These are phyloP conservation scores for Saccharum hybrid DNA, from an alignment of 202 grass and related monocot genomes.

Conservation along the genomic window DNA sequence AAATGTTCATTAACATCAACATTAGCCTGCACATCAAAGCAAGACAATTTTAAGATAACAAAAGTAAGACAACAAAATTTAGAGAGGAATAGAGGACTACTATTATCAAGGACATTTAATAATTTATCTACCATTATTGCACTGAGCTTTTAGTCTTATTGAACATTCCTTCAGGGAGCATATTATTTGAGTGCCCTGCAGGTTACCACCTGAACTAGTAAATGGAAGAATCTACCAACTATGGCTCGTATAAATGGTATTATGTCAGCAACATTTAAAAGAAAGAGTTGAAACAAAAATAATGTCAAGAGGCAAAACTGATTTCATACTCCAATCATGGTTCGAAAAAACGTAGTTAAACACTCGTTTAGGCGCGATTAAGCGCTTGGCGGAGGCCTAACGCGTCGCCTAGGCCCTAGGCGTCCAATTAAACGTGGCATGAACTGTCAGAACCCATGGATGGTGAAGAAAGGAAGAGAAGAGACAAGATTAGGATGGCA, in stretches of 20 bases:
- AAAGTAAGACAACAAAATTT: neutral
- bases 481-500: too few species aligned
- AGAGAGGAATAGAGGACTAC: neutral
- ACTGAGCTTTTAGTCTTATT: conserved; percentile 15
- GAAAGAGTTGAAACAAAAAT: neutral
- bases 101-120: conserved; percentile 27
- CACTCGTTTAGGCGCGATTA: too few species aligned
- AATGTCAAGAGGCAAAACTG: neutral
- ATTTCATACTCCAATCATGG: neutral
- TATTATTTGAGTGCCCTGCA: neutral
- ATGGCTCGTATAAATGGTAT: neutral
- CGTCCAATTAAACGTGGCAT: too few species aligned
- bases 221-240: neutral
- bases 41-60: conserved; percentile 36
- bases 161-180: conserved; percentile 19
- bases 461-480: too few species aligned
- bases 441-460: too few species aligned
- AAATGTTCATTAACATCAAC: conserved; percentile 87
- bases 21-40: conserved; percentile 60
- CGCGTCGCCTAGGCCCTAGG: too few species aligned
- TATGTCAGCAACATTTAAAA: neutral
- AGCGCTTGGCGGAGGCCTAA: too few species aligned
- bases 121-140: neutral
- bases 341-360: too few species aligned
- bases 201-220: conserved; percentile 8